Percentiles rank a stretch among this genome's conserved stretches.
phyloP scores from a whole-genome alignment of 2,329 filamentous ascomycete species.

The Fusarium neocosmosporiellum region DNA sequence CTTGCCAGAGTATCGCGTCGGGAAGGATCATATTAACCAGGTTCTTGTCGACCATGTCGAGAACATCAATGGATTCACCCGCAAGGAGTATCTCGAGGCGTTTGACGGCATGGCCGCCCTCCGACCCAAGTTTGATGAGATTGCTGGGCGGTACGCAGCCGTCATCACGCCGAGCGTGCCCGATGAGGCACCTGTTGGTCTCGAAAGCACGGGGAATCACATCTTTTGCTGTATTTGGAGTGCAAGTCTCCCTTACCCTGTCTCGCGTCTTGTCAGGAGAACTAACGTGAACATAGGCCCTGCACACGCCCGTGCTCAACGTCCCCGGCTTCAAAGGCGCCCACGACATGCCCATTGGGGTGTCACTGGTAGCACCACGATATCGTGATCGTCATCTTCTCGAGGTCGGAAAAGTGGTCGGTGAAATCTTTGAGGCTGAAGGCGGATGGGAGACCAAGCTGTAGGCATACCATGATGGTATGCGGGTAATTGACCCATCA shows the following conservation, averaged over 20 bases:
- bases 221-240: conserved; percentile 66
- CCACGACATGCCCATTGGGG: conserved; percentile 67
- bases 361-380: conserved; percentile 62
- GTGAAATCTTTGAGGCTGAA: conserved; percentile 48
- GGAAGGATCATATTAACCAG: conserved; percentile 59
- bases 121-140: conserved; percentile 65
- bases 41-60: conserved; percentile 65
- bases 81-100: conserved; percentile 62
- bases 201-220: conserved; percentile 65
- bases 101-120: conserved; percentile 65
- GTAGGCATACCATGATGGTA: neutral
- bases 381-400: conserved; percentile 60
- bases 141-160: conserved; percentile 64
- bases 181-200: conserved; percentile 69
- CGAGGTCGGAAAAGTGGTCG: conserved; percentile 53
- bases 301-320: conserved; percentile 73
- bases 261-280: no score
- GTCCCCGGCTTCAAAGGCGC: conserved; percentile 69
- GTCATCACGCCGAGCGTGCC: conserved; percentile 69
- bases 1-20: conserved; percentile 63
- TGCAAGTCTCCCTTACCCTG: conserved; percentile 48
- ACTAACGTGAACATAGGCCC: conserved; percentile 44
- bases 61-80: conserved; percentile 56
- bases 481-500: neutral
- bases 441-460: conserved; percentile 41